Base-by-base conservation (phyloP, 805 yeast species). In the Pichia californica region DNA sequence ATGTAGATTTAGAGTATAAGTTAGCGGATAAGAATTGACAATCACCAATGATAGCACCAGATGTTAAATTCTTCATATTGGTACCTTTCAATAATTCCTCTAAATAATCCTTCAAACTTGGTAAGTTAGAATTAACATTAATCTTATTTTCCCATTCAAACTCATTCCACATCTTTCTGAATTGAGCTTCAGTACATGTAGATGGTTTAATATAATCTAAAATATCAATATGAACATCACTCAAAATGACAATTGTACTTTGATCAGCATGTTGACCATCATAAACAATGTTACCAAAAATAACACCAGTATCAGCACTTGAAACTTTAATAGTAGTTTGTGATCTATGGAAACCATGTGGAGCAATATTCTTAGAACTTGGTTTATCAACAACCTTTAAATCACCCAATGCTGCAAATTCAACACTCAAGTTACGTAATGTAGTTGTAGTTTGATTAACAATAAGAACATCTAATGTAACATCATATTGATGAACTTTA, bases 61-160 rank as follows among this genome's bases (percentile, higher is more conserved):
- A 88, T 1, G 98, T 93, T 56, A 93, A 73, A 61, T 95, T 81
- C 45, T 82, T 80, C 98, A 93, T 94, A 64, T 91, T 89, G 4
- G 99, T 93, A 38, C 87, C 89, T 45, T 73, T 69, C 68, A 85
- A 68, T 54, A 93, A 69, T 56, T 76, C 81, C 47, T 81, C 83
- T 63, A 93, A 71, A 65, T 87, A 93, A 37, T 77, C 85, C 58
- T 82, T 81, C 58, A 94, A 73, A 2, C 86, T 67, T 27, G 74
- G 63, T 50, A 81, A 70, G 42, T 71, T 74, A 2, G 94, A 79
- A 53, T 83, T 81, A 61, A 93, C 85, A 47, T 89, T 85, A 54
- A 93, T 89, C 71, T 93, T 93, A 71, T 93, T 93, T 67, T 93
- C 99, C 99, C 99, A 93, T 68, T 93, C 99, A 61, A 94, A 93